Conservation (phyloP, 768 basidiomycete genomes). For the Tylopilus felleus region DNA sequence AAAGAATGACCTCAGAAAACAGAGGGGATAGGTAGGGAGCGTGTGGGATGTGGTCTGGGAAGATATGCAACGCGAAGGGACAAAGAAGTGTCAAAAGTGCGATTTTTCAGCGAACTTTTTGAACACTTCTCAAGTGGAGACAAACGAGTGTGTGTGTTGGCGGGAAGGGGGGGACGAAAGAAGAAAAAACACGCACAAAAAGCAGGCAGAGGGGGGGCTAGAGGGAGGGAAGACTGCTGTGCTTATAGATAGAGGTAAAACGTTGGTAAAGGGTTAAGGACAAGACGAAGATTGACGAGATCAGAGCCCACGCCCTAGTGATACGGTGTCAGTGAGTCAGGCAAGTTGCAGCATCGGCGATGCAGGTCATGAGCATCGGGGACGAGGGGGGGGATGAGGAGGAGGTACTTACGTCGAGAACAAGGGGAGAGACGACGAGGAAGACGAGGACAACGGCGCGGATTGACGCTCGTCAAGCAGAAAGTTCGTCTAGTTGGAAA, state of each 20-base stretch:
- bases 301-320: slow-evolving; percentile 27
- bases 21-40: slow-evolving; percentile 41
- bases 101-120: slow-evolving; percentile 27
- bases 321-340: slow-evolving; percentile 5
- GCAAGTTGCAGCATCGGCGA: neutral
- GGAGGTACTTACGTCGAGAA: slow-evolving; percentile 27
- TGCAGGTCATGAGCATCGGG: neutral
- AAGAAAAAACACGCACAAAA: slow-evolving; percentile 41
- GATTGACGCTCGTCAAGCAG: slow-evolving; percentile 20
- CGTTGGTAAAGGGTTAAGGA: slow-evolving; percentile 33
- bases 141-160: slow-evolving; percentile 35
- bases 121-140: slow-evolving; percentile 21
- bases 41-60: slow-evolving; percentile 36
- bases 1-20: slow-evolving; percentile 41
- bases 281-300: slow-evolving; percentile 34
- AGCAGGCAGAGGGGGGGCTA: slow-evolving; percentile 27
- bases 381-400: slow-evolving; percentile 1
- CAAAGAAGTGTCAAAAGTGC: slow-evolving; percentile 28
- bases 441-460: slow-evolving; percentile 13
- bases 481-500: slow-evolving; percentile 21
- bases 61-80: slow-evolving; percentile 25
- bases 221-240: slow-evolving; percentile 33
- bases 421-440: slow-evolving; percentile 10
- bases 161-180: slow-evolving; percentile 15
- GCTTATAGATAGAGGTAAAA: slow-evolving; percentile 39